A percentile compares a stretch with the other conserved stretches of the same genome.
These are phyloP conservation scores for Pythium angustatum DNA, from an alignment of 352 stramenopile genomes.

Conservation along the genomic window DNA sequence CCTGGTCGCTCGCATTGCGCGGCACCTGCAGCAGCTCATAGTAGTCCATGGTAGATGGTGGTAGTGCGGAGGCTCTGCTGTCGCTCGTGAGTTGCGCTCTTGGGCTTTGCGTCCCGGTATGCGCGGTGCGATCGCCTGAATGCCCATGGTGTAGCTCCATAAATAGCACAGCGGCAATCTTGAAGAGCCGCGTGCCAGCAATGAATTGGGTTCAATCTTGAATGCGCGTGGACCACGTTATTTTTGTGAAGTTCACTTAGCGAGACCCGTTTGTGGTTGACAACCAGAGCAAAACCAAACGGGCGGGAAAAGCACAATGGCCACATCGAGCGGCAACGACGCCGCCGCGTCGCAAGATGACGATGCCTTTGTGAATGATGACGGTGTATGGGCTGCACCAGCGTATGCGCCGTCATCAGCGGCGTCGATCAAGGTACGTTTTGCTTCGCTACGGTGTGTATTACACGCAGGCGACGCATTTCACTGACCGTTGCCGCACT, in stretches of 20 bases:
- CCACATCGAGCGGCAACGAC: neutral
- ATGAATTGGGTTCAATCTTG: too few species aligned
- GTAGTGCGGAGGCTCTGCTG: neutral
- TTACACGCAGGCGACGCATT: neutral
- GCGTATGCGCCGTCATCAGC: neutral
- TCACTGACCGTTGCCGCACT: neutral
- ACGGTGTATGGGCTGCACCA: neutral
- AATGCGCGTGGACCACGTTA: too few species aligned
- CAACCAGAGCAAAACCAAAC: too few species aligned
- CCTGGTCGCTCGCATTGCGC: conserved; percentile 70
- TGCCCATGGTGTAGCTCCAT: too few species aligned
- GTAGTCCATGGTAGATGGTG: conserved; percentile 71
- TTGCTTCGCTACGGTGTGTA: neutral
- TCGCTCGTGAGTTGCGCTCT: neutral
- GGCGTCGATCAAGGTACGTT: conserved; percentile 6
- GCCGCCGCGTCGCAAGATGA: neutral
- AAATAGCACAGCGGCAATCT: too few species aligned
- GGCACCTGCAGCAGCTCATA: conserved; percentile 91
- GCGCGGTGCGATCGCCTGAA: too few species aligned
- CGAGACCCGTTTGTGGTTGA: too few species aligned
- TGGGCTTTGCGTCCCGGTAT: neutral
- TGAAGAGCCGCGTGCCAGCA: too few species aligned
- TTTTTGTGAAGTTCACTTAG: too few species aligned
- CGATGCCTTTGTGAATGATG: neutral
- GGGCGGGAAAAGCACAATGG: conserved; percentile 5